These are phyloP conservation scores for Copromyces sp. DNA, from an alignment of 495 filamentous ascomycete species.

Conservation along the genomic window DNA sequence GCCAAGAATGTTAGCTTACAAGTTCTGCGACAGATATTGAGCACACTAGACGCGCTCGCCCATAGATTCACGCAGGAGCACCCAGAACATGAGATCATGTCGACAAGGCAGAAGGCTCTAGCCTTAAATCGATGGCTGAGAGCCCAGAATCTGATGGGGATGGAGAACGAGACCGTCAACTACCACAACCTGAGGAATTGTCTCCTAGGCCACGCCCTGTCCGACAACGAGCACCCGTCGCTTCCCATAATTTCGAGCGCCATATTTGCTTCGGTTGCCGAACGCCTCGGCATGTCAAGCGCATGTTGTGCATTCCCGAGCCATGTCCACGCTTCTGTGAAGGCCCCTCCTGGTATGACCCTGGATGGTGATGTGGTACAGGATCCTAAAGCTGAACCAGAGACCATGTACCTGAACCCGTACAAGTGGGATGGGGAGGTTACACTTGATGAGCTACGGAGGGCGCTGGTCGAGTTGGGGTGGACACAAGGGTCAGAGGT, in stretches of 20 bases:
- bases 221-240: slow-evolving; percentile 57
- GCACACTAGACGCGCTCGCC: slow-evolving; percentile 54
- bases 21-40: slow-evolving; percentile 37
- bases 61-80: slow-evolving; percentile 38
- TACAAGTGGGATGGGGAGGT: slow-evolving; percentile 63
- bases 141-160: slow-evolving; percentile 55
- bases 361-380: slow-evolving; percentile 43
- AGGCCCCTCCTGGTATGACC: slow-evolving; percentile 45
- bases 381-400: slow-evolving; percentile 19
- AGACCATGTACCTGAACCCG: slow-evolving; percentile 74
- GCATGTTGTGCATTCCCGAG: slow-evolving; percentile 66
- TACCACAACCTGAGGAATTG: slow-evolving; percentile 78
- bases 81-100: slow-evolving; percentile 38
- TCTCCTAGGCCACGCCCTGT: slow-evolving; percentile 68
- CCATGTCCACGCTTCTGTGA: slow-evolving; percentile 68
- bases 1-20: slow-evolving; percentile 1
- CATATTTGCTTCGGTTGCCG: slow-evolving; percentile 34
- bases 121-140: slow-evolving; percentile 55
- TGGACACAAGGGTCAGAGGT: slow-evolving; percentile 42
- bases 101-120: slow-evolving; percentile 57
- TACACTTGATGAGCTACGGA: slow-evolving; percentile 43
- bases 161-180: slow-evolving; percentile 44
- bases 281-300: slow-evolving; percentile 57
- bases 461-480: slow-evolving; percentile 53
- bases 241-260: slow-evolving; percentile 68